Evolutionary conservation across 148 eudicot genomes (phyloP).

Genomic region (Rhododendron molle): DNA sequence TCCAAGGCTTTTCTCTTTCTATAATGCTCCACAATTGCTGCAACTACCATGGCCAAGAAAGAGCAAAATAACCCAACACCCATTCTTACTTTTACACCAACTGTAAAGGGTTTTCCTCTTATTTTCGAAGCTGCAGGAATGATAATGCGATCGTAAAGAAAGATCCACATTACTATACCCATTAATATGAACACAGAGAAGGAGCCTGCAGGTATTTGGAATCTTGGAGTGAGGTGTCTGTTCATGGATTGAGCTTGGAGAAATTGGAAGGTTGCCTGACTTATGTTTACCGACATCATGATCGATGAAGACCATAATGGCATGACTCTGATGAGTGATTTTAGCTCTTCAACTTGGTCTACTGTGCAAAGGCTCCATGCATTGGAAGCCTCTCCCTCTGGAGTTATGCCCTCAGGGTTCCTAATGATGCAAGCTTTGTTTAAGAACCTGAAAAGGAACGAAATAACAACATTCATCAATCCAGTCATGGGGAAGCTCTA

Average conservation of each 20-base stretch:
- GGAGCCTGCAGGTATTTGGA: conserved; percentile 78
- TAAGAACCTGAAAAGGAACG: neutral
- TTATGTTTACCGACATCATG: neutral
- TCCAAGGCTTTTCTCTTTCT: conserved; percentile 45
- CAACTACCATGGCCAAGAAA: conserved; percentile 7
- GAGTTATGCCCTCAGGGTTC: conserved; percentile 41
- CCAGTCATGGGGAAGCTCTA: neutral
- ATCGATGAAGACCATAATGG: neutral
- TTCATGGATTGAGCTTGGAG: conserved; percentile 1
- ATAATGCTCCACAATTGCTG: conserved; percentile 45
- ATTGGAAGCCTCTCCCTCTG: conserved; percentile 32
- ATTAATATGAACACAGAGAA: conserved; percentile 53
- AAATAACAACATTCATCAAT: neutral
- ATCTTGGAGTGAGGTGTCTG: conserved; percentile 31
- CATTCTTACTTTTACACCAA: conserved; percentile 64
- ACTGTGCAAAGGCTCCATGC: neutral
- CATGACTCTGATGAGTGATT: neutral
- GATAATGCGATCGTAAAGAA: conserved; percentile 62
- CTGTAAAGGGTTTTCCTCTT: conserved; percentile 41
- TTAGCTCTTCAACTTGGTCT: neutral
- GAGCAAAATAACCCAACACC: conserved; percentile 60
- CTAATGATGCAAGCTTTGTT: conserved; percentile 45
- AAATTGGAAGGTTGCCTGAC: neutral
- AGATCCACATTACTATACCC: conserved; percentile 57
- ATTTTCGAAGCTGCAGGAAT: conserved; percentile 69